Base-by-base conservation (phyloP, 1,284 basidiomycete species). In the Cutaneotrichosporon sp. region DNA sequence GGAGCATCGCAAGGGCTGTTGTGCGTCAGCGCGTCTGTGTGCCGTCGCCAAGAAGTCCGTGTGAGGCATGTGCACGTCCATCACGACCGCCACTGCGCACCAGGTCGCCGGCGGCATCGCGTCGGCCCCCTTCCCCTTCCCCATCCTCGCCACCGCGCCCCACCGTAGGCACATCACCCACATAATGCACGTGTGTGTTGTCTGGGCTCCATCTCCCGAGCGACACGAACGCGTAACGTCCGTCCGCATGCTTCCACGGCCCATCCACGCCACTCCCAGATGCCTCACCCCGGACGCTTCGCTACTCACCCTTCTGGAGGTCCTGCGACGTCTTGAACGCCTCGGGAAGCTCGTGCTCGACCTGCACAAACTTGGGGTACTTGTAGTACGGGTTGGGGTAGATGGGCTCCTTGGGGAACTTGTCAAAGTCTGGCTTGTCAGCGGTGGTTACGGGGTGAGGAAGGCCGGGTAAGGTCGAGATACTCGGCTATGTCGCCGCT, bases 341-440 rank as follows among this genome's bases (percentile, higher is more conserved):
- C 29, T 68, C 65, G 34, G 76, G 75, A n/a, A 80, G 53, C 33
- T 65, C 67, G 27, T 63, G 62, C 54, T 69, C 49, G 49, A 73
- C 77, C 54, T 74, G 72, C 29, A 77, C 69, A 55, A 77, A 72
- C 63, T 75, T 76, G 47, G 79, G 79, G 70, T 77, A 80, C 63
- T 78, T 79, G 67, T 75, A 70, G 53, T 67, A 67, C 13, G 79
- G 79, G 65, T 78, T 75, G 53, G 79, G 70, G 29, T 65, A 58
- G 59, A 80, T 59, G 20, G 74, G 69, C 43, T 74, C 69, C 6
- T 53, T 56, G 27, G 77, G 76, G 27, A 78, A 62, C 24, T 36
- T 56, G 33, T 55, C 53, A 16, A 69, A 33, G 63, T 63, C 69
- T 70, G 64, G 14, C n/a, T n/a, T 29, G 52, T 56, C 36, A 56